Base-by-base conservation (phyloP, 2,329 filamentous ascomycete genomes). In the Colletotrichum navitas region DNA sequence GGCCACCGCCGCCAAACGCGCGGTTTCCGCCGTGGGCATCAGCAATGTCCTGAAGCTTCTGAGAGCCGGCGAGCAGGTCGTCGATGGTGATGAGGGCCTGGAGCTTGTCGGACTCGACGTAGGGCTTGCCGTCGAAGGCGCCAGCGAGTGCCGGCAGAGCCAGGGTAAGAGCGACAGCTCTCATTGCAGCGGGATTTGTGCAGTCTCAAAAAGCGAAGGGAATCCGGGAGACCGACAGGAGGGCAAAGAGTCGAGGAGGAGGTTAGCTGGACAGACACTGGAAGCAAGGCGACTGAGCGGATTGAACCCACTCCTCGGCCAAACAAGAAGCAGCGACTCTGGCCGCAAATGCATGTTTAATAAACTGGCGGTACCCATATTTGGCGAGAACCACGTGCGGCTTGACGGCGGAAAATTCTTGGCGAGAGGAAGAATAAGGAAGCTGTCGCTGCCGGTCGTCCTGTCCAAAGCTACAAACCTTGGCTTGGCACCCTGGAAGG, bases 31-130 rank as follows among this genome's bases (percentile, higher is more conserved):
- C 81, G 66, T 85, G 79, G 43, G 80, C 80, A 34, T 82, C 78
- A 29, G 85, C 83, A 61, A 86, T 79, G 73, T 81, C 79, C 74
- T 85, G 81, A 2, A 87, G 81, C 76, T 81, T 82, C 74, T 85
- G 78, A 7, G 84, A 81, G 43, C 83, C 83, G 6, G 79, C 79
- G 43, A 85, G 78, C 39, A 87, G 81, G 63, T 81, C 79, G 29
- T 83, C 78, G 73, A 82, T 75, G 47, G 76, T 81, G 76, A 86
- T 77, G 56, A 78, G 76, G 60, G 79, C 77, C 73, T 83, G 82
- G 34, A 84, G 81, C 71, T 78, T 76, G 59, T 81, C 78, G 18
- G 81, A 82, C 52, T 79, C 79, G 68, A 84, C 82, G 43, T 77
- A 76, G 18, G 76, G 74, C 76, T 80, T 80, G 76, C 1, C 7